Percentiles rank a stretch among this genome's conserved stretches.
Conservation (phyloP, 306 rosid genomes). For the Cicer yamashitae region DNA sequence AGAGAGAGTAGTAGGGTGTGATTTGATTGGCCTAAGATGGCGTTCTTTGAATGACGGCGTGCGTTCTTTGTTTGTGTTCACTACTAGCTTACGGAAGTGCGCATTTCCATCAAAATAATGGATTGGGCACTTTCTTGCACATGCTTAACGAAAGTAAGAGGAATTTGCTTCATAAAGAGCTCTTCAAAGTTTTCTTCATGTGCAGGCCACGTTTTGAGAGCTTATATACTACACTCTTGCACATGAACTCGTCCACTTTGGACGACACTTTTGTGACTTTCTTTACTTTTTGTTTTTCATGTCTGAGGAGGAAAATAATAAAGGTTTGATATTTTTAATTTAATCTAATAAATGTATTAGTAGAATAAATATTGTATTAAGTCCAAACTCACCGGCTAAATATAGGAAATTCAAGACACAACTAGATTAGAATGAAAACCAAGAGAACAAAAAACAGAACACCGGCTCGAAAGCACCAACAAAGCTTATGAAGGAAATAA, state of each 20-base stretch:
- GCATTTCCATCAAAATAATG: slow-evolving; percentile 6
- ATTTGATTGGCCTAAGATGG: slow-evolving; percentile 14
- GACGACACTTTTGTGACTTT: neutral
- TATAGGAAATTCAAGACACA: too few species aligned
- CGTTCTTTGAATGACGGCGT: slow-evolving; percentile 28
- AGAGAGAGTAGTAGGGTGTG: neutral
- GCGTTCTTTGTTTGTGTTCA: slow-evolving; percentile 14
- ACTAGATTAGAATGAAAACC: too few species aligned
- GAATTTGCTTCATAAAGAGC: slow-evolving; percentile 29
- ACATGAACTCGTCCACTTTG: slow-evolving; percentile 14
- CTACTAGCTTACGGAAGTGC: slow-evolving; percentile 22
- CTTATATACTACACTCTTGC: slow-evolving; percentile 28
- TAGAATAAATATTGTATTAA: too few species aligned
- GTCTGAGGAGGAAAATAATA: neutral
- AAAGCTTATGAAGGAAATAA: too few species aligned
- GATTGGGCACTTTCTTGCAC: slow-evolving; percentile 43
- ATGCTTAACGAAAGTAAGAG: slow-evolving; percentile 38
- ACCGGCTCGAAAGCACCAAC: too few species aligned
- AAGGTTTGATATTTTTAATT: too few species aligned
- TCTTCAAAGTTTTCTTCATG: slow-evolving; percentile 43
- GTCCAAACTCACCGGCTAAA: too few species aligned
- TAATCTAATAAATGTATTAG: too few species aligned
- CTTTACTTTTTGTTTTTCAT: neutral
- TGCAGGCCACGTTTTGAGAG: slow-evolving; percentile 38
- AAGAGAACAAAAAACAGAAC: too few species aligned